phyloP scores from a whole-genome alignment of 306 rosid species.

The Fragaria nilgerrensis region DNA sequence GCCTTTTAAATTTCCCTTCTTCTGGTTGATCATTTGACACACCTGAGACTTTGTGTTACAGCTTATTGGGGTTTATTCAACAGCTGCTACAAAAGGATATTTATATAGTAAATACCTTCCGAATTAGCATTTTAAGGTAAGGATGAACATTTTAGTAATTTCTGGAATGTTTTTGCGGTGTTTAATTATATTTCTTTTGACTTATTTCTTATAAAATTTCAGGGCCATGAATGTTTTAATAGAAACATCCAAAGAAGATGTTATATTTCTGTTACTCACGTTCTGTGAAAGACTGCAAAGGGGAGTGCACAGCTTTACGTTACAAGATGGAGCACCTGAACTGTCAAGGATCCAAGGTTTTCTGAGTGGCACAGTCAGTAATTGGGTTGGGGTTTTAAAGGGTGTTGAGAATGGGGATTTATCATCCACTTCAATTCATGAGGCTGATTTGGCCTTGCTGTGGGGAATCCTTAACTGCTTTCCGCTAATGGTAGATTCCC shows the following conservation, averaged over 20 bases:
- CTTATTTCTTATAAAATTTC: constrained; percentile 31
- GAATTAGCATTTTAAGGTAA: constrained; percentile 64
- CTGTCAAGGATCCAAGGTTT: constrained; percentile 47
- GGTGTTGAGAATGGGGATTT: constrained; percentile 28
- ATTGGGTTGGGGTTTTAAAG: constrained; percentile 44
- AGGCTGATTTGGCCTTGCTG: constrained; percentile 50
- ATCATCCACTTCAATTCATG: constrained; percentile 39
- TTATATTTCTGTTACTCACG: constrained; percentile 51
- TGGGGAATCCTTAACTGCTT: constrained; percentile 80
- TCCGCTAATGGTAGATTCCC: constrained; percentile 46
- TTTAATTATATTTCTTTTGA: constrained; percentile 13
- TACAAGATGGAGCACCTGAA: constrained; percentile 34
- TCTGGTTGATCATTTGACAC: constrained; percentile 26
- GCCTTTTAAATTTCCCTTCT: background rate
- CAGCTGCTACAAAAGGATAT: constrained; percentile 52
- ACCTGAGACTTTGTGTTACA: constrained; percentile 38
- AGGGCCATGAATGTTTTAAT: constrained; percentile 61
- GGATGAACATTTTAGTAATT: constrained; percentile 12
- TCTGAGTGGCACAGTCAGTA: constrained; percentile 38
- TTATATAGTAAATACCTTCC: constrained; percentile 43
- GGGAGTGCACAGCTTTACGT: constrained; percentile 31
- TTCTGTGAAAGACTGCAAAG: constrained; percentile 49
- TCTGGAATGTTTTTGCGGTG: constrained; percentile 20
- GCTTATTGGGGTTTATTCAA: constrained; percentile 64
- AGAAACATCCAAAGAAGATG: constrained; percentile 63